phyloP scores from a whole-genome alignment of 345 rosid species.

The Boechera retrofracta region DNA sequence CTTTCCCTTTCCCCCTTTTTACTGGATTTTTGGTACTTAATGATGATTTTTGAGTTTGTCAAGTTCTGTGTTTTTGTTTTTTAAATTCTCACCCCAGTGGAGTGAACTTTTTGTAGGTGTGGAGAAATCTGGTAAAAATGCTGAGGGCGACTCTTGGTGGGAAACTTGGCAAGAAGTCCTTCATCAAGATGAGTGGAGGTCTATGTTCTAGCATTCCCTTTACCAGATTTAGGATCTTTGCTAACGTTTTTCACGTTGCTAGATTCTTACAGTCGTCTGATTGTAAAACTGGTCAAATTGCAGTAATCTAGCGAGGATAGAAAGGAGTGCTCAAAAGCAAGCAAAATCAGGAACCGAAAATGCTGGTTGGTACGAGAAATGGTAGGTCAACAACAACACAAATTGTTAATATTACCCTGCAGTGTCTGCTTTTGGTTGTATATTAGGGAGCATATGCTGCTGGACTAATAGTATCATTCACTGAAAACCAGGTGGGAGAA shows the following conservation, averaged over 20 bases:
- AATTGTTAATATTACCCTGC: slow-evolving; percentile 6
- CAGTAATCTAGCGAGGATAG: slow-evolving; percentile 96
- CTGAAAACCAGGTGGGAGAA: slow-evolving; percentile 90
- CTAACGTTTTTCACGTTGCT: not conserved
- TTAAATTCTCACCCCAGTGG: slow-evolving; percentile 17
- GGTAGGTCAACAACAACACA: slow-evolving; percentile 58
- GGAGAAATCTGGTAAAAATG: slow-evolving; percentile 95
- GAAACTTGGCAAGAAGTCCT: slow-evolving; percentile 99
- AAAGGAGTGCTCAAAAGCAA: slow-evolving; percentile 98
- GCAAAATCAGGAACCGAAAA: slow-evolving; percentile 92
- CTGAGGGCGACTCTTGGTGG: slow-evolving; percentile 99
- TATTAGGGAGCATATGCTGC: slow-evolving; percentile 10
- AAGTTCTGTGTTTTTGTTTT: not conserved
- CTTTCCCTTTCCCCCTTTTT: slow-evolving; percentile 4
- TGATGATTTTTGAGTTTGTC: not conserved
- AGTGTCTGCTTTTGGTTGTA: slow-evolving; percentile 14
- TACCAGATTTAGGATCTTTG: not conserved
- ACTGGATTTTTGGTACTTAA: not conserved
- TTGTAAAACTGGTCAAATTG: slow-evolving; percentile 35
- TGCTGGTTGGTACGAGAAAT: slow-evolving; percentile 99
- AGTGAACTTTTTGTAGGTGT: slow-evolving; percentile 64
- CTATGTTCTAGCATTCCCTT: slow-evolving; percentile 30
- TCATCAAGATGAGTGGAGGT: slow-evolving; percentile 99
- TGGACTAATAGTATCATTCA: slow-evolving; percentile 25
- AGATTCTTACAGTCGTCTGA: slow-evolving; percentile 27